These are phyloP conservation scores for Leccinum longicurvipes DNA, from an alignment of 768 basidiomycete species.

Conservation along the genomic window DNA sequence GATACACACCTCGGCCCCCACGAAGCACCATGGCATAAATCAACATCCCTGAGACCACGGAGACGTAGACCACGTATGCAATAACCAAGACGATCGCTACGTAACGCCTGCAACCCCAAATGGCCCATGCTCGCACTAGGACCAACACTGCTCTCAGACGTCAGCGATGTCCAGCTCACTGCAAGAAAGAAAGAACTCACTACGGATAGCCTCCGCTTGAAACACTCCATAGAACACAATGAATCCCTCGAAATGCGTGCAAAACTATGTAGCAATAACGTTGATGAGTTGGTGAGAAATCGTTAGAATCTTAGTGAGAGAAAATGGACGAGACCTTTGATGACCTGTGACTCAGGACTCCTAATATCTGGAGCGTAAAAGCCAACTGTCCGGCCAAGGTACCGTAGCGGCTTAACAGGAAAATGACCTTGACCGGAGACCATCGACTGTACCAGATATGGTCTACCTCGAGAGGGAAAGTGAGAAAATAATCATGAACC, in stretches of 20 bases:
- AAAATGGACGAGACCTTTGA: neutral
- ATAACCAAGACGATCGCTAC: neutral
- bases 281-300: neutral
- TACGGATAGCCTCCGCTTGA: conserved; percentile 6
- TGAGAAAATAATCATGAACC: conserved; percentile 11
- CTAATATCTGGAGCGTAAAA: conserved; percentile 8
- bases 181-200: neutral
- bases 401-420: conserved; percentile 17
- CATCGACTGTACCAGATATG: conserved; percentile 5
- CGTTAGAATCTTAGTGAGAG: neutral
- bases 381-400: conserved; percentile 10
- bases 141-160: conserved; percentile 7
- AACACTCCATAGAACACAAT: neutral
- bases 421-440: conserved; percentile 4
- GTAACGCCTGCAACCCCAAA: conserved; percentile 8
- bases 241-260: neutral
- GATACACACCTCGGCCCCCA: neutral
- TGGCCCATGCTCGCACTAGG: conserved; percentile 15
- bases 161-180: neutral
- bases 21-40: neutral
- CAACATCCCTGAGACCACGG: neutral
- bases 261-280: conserved; percentile 6
- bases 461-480: conserved; percentile 11
- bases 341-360: conserved; percentile 5
- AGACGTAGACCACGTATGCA: conserved; percentile 1